Evolutionary conservation across 495 filamentous ascomycete genomes (phyloP).

Genomic region (Trichoderma reesei): DNA sequence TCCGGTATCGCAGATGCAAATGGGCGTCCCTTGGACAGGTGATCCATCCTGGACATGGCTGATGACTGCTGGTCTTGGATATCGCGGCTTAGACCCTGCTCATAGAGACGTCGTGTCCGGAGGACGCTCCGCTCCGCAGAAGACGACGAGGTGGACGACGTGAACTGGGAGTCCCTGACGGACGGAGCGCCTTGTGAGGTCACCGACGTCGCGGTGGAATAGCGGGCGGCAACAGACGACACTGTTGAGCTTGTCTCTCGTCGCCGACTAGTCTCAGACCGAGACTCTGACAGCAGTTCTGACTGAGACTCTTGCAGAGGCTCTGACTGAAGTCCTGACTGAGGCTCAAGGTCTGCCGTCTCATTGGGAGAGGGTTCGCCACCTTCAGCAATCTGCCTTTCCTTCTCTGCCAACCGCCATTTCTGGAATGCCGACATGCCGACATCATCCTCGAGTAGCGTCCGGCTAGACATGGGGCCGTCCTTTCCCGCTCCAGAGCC

Average conservation of each 20-base stretch:
- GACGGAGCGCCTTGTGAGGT: slow-evolving; percentile 58
- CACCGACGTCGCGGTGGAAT: slow-evolving; percentile 86
- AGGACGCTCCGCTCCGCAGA: slow-evolving; percentile 42
- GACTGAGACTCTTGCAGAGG: background rate
- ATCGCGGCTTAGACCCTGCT: slow-evolving; percentile 71
- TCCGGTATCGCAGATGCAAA: slow-evolving; percentile 43
- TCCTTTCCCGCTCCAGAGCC: slow-evolving; percentile 24
- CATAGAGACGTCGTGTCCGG: slow-evolving; percentile 72
- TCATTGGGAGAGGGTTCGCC: slow-evolving; percentile 29
- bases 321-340: background rate
- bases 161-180: slow-evolving; percentile 34
- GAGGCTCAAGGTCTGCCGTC: slow-evolving; percentile 26
- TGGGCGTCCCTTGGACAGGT: slow-evolving; percentile 48
- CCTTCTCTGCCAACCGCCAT: slow-evolving; percentile 45
- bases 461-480: slow-evolving; percentile 54
- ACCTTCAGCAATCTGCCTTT: slow-evolving; percentile 38
- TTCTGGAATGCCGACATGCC: slow-evolving; percentile 70
- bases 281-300: background rate
- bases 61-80: slow-evolving; percentile 72
- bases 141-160: slow-evolving; percentile 26
- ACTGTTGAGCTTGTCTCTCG: slow-evolving; percentile 83
- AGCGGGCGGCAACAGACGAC: slow-evolving; percentile 61
- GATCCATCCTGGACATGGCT: slow-evolving; percentile 68
- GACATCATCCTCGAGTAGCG: slow-evolving; percentile 80
- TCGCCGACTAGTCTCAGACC: slow-evolving; percentile 18